These are phyloP conservation scores for Stagonosporopsis rhizophila DNA, from an alignment of 2,329 filamentous ascomycete species.

Conservation along the genomic window DNA sequence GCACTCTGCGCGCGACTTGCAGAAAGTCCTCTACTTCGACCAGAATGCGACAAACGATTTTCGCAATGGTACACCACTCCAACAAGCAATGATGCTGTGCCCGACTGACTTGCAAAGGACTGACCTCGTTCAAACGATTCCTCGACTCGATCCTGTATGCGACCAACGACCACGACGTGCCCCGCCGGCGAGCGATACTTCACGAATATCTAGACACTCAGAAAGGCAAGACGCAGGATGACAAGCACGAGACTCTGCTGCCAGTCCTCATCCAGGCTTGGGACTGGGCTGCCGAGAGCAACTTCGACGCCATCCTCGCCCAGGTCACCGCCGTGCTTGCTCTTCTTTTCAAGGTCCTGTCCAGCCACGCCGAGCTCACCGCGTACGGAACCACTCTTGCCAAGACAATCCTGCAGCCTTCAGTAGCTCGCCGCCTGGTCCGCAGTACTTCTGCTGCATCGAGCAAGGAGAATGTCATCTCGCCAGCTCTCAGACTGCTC, in stretches of 20 bases:
- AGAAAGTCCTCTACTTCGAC: conserved; percentile 47
- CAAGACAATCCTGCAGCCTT: conserved; percentile 79
- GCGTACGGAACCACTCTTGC: conserved; percentile 79
- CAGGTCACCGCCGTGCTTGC: conserved; percentile 81
- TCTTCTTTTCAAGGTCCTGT: conserved; percentile 79
- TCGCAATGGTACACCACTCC: conserved; percentile 34
- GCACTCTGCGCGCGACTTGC: conserved; percentile 44
- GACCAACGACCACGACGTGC: conserved; percentile 57
- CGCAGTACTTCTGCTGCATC: conserved; percentile 81
- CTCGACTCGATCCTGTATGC: conserved; percentile 69
- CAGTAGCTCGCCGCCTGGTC: conserved; percentile 80
- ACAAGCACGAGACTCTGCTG: conserved; percentile 70
- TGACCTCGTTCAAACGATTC: conserved; percentile 74
- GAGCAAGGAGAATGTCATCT: conserved; percentile 85
- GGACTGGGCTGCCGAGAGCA: conserved; percentile 80
- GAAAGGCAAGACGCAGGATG: conserved; percentile 56
- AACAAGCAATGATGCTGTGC: neutral
- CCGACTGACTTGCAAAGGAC: conserved; percentile 54
- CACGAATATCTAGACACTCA: conserved; percentile 72
- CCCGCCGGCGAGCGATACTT: conserved; percentile 65
- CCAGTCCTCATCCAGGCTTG: conserved; percentile 85
- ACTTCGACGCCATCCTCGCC: conserved; percentile 82
- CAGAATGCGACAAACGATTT: conserved; percentile 42
- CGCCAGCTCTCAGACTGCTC: conserved; percentile 83
- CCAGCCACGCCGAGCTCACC: conserved; percentile 74